phyloP scores from a whole-genome alignment of 345 rosid genomes.

The Excoecaria agallocha region DNA sequence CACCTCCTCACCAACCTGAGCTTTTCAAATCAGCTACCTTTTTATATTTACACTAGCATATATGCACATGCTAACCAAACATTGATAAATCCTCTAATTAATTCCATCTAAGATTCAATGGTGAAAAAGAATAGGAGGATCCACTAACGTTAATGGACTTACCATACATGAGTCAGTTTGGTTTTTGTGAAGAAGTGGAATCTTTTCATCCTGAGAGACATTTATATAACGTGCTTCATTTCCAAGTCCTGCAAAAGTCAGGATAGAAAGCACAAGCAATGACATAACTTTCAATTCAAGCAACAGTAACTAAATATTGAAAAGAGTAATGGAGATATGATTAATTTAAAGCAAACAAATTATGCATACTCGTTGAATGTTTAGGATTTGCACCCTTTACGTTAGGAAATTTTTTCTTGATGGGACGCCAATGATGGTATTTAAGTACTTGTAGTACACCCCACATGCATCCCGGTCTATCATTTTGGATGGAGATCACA shows the following conservation, averaged over 20 bases:
- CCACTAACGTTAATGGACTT: conserved; percentile 15
- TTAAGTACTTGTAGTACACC: conserved; percentile 59
- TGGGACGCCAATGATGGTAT: conserved; percentile 57
- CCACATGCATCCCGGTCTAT: conserved; percentile 64
- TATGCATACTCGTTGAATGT: conserved; percentile 31
- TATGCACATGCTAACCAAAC: neutral
- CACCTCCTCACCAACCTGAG: conserved; percentile 41
- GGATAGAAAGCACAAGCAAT: too few species aligned
- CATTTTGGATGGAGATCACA: conserved; percentile 27
- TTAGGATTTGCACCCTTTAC: conserved; percentile 28
- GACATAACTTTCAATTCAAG: too few species aligned
- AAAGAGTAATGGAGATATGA: neutral
- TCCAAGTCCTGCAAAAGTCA: conserved; percentile 27
- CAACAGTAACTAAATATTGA: too few species aligned
- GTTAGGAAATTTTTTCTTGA: conserved; percentile 64
- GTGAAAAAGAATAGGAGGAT: neutral
- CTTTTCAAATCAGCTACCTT: conserved; percentile 24
- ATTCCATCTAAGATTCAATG: neutral
- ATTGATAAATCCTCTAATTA: neutral
- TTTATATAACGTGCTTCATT: conserved; percentile 16
- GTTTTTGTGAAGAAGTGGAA: neutral
- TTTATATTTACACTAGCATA: neutral
- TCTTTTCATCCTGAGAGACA: conserved; percentile 10
- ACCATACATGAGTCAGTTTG: conserved; percentile 22
- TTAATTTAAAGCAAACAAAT: neutral